Conservation (phyloP, 176 grass and related monocot genomes). For the Zea luxurians region DNA sequence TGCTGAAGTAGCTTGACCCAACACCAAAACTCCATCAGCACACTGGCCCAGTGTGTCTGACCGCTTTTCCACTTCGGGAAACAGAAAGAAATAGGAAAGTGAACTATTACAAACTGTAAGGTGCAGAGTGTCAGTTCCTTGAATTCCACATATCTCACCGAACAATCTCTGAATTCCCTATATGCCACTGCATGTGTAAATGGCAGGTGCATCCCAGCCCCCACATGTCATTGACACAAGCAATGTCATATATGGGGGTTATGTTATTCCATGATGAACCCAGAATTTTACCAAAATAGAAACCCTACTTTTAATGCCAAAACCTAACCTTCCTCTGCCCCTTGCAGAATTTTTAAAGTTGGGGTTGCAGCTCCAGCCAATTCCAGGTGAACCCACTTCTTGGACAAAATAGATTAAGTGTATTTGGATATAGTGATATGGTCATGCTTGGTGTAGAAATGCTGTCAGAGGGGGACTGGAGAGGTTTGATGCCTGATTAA, state of each 20-base stretch:
- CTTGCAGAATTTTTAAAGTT: neutral
- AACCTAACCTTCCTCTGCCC: too few species aligned
- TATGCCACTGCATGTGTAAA: neutral
- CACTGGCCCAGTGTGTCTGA: neutral
- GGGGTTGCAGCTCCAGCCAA: neutral
- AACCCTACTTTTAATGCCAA: slow-evolving; percentile 4
- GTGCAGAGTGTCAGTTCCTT: neutral
- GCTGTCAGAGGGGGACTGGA: neutral
- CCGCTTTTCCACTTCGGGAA: neutral
- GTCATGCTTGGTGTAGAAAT: neutral
- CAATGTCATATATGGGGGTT: neutral
- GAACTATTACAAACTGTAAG: neutral
- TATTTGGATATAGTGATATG: slow-evolving; percentile 5
- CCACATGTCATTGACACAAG: neutral
- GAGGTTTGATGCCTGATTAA: neutral
- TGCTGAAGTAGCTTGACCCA: neutral
- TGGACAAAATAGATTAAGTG: neutral
- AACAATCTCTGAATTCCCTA: neutral
- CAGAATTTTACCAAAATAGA: neutral
- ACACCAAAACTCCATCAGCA: slow-evolving; percentile 3
- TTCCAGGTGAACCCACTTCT: slow-evolving; percentile 2
- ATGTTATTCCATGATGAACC: neutral
- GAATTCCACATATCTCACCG: neutral
- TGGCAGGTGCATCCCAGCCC: neutral
- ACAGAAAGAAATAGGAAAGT: neutral